Evolutionary conservation across 495 filamentous ascomycete species (phyloP).

Genomic region (Neurospora sp.): DNA sequence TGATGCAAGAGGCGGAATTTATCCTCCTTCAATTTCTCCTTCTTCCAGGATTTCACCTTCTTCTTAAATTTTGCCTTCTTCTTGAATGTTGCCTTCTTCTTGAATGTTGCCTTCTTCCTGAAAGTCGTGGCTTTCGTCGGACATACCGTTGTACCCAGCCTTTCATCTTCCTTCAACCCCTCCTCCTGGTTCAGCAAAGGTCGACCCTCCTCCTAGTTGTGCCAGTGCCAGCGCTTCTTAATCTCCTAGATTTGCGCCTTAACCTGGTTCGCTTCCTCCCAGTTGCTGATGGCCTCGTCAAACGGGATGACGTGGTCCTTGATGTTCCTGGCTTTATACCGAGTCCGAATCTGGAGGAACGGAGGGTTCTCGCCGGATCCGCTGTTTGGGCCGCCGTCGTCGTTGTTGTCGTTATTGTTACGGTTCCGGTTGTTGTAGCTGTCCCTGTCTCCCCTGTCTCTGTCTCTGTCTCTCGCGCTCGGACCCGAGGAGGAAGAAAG

Average conservation of each 20-base stretch:
- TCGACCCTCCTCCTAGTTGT: neutral
- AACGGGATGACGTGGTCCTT: constrained; percentile 18
- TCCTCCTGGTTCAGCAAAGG: neutral
- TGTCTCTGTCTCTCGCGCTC: neutral
- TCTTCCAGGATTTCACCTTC: neutral
- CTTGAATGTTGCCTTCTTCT: too few species aligned
- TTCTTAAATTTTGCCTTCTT: neutral
- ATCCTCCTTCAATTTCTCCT: neutral
- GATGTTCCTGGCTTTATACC: constrained; percentile 25
- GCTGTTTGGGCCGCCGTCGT: neutral
- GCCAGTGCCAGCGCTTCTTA: neutral
- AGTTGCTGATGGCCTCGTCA: constrained; percentile 20
- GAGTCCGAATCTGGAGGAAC: neutral
- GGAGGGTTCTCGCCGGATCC: neutral
- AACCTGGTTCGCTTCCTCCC: constrained; percentile 25
- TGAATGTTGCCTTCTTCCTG: neutral
- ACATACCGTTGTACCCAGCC: neutral
- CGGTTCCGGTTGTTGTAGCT: neutral
- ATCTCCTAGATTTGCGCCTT: constrained; percentile 5
- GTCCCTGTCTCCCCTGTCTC: constrained; percentile 5
- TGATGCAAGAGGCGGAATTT: neutral
- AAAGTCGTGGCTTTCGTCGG: neutral
- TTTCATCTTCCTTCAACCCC: neutral
- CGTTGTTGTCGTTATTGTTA: neutral
- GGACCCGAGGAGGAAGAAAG: neutral